Evolutionary conservation across 1,284 basidiomycete genomes (phyloP).

Genomic region (Trametes versicolor): DNA sequence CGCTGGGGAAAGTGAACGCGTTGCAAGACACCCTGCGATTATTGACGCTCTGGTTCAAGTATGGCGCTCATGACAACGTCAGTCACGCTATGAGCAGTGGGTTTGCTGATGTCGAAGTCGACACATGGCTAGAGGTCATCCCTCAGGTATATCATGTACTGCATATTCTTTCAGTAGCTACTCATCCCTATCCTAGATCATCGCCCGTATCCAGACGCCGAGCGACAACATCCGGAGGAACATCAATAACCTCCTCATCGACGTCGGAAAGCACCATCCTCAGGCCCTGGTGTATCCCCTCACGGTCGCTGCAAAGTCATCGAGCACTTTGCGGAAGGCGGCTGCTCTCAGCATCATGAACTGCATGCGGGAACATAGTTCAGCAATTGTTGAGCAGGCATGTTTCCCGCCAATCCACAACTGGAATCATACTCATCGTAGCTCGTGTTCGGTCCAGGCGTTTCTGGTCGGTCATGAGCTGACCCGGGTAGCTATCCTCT

Average conservation of each 20-base stretch:
- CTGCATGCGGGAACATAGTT: constrained; percentile 94
- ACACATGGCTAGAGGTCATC: constrained; percentile 99
- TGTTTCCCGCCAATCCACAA: constrained; percentile 18
- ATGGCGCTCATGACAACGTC: constrained; percentile 92
- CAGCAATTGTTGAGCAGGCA: constrained; percentile 89
- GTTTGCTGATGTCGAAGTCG: constrained; percentile 91
- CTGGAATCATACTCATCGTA: neutral
- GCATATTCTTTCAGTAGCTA: neutral
- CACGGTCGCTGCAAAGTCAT: constrained; percentile 98
- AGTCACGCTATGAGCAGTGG: constrained; percentile 91
- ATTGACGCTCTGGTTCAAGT: constrained; percentile 99
- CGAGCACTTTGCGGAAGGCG: constrained; percentile 83
- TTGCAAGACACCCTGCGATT: constrained; percentile 96
- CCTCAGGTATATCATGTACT: constrained; percentile 75
- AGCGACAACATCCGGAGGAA: constrained; percentile 88
- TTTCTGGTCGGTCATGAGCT: constrained; percentile 93
- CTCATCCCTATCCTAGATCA: constrained; percentile 71
- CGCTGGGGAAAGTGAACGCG: constrained; percentile 86
- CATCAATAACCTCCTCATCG: constrained; percentile 90
- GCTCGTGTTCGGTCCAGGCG: constrained; percentile 60
- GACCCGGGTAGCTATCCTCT: constrained; percentile 97
- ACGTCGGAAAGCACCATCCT: constrained; percentile 96
- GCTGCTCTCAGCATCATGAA: constrained; percentile 93
- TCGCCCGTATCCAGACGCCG: constrained; percentile 97
- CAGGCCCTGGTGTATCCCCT: constrained; percentile 98